Conservation (phyloP, 306 rosid genomes). For the Hippophae gyantsensis region DNA sequence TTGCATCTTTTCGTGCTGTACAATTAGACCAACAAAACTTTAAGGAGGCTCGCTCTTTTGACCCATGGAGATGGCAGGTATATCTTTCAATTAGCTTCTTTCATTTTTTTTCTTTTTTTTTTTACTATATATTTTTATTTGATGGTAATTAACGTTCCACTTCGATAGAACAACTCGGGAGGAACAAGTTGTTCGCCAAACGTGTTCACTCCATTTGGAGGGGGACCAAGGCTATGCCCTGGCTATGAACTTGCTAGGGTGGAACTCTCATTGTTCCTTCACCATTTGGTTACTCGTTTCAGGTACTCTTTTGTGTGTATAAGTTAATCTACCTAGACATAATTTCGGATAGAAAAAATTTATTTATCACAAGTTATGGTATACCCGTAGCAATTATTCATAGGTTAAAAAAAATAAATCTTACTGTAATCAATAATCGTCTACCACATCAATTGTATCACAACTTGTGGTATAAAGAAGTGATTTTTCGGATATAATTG, state of each 20-base stretch:
- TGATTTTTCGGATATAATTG: neutral
- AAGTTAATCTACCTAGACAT: no score
- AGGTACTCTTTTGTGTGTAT: constrained; percentile 30
- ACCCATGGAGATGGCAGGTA: constrained; percentile 97
- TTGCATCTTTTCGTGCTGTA: constrained; percentile 88
- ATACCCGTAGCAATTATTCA: no score
- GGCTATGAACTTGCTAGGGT: constrained; percentile 93
- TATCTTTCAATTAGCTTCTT: neutral
- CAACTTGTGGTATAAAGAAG: neutral
- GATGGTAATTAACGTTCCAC: neutral
- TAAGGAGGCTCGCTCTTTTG: constrained; percentile 81
- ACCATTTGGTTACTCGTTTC: constrained; percentile 62
- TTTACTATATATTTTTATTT: neutral
- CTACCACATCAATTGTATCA: no score
- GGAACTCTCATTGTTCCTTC: constrained; percentile 83
- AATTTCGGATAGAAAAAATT: no score
- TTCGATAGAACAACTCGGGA: constrained; percentile 44
- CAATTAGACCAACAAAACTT: constrained; percentile 71
- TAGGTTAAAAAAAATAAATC: no score
- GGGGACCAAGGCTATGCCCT: constrained; percentile 85
- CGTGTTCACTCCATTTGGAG: constrained; percentile 83
- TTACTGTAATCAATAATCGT: no score
- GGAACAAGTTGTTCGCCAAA: constrained; percentile 25
- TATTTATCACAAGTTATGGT: no score
- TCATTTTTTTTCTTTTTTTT: neutral